Percentiles rank a stretch among this genome's conserved stretches.
Evolutionary conservation across 768 basidiomycete species (phyloP).

Genomic region (Tylopilus rubrobrunneus): DNA sequence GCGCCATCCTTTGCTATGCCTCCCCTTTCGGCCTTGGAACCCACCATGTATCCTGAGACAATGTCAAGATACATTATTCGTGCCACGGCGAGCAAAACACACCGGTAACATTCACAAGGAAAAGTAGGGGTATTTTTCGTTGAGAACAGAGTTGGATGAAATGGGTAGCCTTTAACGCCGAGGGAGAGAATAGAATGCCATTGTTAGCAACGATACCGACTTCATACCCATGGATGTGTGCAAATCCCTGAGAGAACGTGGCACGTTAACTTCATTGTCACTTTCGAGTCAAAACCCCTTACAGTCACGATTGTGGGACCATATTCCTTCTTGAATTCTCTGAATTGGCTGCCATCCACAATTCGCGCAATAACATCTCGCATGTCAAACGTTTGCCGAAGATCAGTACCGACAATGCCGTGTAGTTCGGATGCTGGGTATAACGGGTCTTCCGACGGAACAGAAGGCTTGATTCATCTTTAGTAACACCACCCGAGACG

Average conservation of each 20-base stretch:
- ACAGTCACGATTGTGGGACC: slow-evolving; percentile 88
- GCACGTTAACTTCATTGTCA: slow-evolving; percentile 3
- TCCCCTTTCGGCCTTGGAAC: slow-evolving; percentile 89
- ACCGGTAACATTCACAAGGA: slow-evolving; percentile 95
- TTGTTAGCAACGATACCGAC: slow-evolving; percentile 95
- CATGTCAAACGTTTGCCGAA: slow-evolving; percentile 89
- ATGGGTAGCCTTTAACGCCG: slow-evolving; percentile 90
- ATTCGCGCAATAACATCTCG: slow-evolving; percentile 88
- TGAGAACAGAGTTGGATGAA: slow-evolving; percentile 95
- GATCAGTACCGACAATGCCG: slow-evolving; percentile 88
- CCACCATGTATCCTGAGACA: slow-evolving; percentile 84
- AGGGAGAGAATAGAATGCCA: slow-evolving; percentile 91
- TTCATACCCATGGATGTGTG: slow-evolving; percentile 81
- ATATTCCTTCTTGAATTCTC: slow-evolving; percentile 97
- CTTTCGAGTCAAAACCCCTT: slow-evolving; percentile 1
- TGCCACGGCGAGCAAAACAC: slow-evolving; percentile 3
- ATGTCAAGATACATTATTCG: slow-evolving; percentile 1
- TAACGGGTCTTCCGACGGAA: slow-evolving; percentile 63
- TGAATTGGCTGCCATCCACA: slow-evolving; percentile 87
- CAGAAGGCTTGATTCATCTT: slow-evolving; percentile 46
- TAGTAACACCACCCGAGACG: slow-evolving; percentile 3
- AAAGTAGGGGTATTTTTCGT: slow-evolving; percentile 81
- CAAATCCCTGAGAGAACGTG: slow-evolving; percentile 60
- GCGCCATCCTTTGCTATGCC: slow-evolving; percentile 94
- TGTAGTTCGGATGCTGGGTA: slow-evolving; percentile 81